Base-by-base conservation (phyloP, 2,329 filamentous ascomycete genomes). In the Colletotrichum abscissum region DNA sequence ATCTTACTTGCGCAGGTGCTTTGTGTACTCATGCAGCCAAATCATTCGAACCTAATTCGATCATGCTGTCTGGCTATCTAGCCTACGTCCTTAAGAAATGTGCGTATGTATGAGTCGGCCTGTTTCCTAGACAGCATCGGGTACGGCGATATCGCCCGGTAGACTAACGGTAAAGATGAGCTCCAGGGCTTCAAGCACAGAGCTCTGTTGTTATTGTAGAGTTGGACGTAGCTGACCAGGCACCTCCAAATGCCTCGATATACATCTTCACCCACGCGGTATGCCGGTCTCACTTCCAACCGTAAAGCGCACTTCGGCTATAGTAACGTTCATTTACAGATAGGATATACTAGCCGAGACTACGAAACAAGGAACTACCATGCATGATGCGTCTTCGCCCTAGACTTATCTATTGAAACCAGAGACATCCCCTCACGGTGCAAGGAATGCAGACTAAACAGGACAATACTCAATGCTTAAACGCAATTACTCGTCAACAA, bases 401-500 rank as follows among this genome's bases (percentile, higher is more conserved):
- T 52, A 56, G 59, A 68, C 66, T 52, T 62, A 69, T 74, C 71
- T 74, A 74, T 69, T 60, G 65, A 28, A 56, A 58, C 60, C 58
- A 62, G 38, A 63, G 73, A 63, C 57, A 60, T 62, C 55, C 35
- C 54, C 46, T 59, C 42, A 63, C 62, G 16, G 58, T 63, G 70
- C 58, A 59, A 74, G 38, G 64, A 57, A 74, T 58, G 54, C 62
- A 49, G 70, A 71, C 62, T 35, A 67, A 67, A 67, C 63, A 52
- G 42, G 46, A 64, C 49, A 63, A 56, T 58, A 59, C 63, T 54
- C 42, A 58, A 59, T 30, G 55, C 49, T 16, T 49, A 11, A 46
- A 16, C 46, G 26, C 66, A 55, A 69, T 84, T 95, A 99, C 90
- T 98, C 96, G 84, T 99, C 97, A 82, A 94, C 91, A 74, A 99